These are phyloP conservation scores for Draba incana DNA, from an alignment of 345 rosid species.

Conservation along the genomic window DNA sequence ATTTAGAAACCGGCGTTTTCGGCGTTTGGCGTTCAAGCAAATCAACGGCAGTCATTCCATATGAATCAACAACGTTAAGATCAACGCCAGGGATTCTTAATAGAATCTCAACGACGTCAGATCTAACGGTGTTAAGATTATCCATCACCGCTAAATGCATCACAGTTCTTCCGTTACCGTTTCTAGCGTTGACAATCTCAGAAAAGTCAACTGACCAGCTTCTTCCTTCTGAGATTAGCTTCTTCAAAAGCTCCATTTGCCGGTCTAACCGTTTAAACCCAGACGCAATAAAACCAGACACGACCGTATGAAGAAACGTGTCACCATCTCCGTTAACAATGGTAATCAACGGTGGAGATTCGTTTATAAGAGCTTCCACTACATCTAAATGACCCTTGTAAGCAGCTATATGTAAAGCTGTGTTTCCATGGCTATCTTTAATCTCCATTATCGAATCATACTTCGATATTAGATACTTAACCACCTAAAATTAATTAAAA, in stretches of 20 bases:
- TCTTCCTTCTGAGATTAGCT: conserved; percentile 38
- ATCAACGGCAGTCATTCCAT: conserved; percentile 83
- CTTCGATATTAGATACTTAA: conserved; percentile 63
- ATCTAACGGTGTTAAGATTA: conserved; percentile 52
- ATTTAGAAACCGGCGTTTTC: conserved; percentile 64
- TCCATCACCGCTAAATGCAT: conserved; percentile 81
- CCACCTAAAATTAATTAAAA: conserved; percentile 50
- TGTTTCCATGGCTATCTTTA: conserved; percentile 72
- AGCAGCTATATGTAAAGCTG: conserved; percentile 84
- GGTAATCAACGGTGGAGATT: conserved; percentile 54
- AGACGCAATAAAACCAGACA: conserved; percentile 69
- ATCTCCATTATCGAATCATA: conserved; percentile 47
- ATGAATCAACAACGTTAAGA: conserved; percentile 63
- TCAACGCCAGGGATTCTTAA: conserved; percentile 58
- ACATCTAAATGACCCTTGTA: conserved; percentile 70
- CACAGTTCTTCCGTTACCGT: conserved; percentile 73
- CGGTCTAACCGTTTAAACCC: conserved; percentile 77
- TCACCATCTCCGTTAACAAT: conserved; percentile 62
- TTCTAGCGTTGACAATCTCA: conserved; percentile 62
- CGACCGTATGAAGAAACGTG: conserved; percentile 87
- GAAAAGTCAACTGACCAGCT: conserved; percentile 40
- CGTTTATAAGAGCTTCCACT: conserved; percentile 54
- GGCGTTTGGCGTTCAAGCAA: conserved; percentile 69
- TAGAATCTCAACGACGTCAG: conserved; percentile 68
- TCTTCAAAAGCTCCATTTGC: conserved; percentile 75